These are phyloP conservation scores for Ganoderma sp. DNA, from an alignment of 1,284 basidiomycete species.

Conservation along the genomic window DNA sequence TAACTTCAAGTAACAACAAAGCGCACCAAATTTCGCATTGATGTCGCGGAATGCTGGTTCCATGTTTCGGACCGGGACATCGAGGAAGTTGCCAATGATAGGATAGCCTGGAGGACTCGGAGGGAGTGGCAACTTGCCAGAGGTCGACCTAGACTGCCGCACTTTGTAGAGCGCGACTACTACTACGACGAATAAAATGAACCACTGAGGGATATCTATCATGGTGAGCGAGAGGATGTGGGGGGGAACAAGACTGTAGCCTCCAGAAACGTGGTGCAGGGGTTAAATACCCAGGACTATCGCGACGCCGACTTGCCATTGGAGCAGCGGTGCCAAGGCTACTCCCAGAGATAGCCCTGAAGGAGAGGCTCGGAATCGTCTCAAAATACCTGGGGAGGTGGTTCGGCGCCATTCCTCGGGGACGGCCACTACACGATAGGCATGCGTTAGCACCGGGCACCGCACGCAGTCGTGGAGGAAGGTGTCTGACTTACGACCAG, in stretches of 20 bases:
- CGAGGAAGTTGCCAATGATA: slow-evolving; percentile 18
- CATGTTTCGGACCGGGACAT: slow-evolving; percentile 14
- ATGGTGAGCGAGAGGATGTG: background rate
- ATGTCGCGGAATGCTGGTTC: slow-evolving; percentile 6
- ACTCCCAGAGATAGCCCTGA: background rate
- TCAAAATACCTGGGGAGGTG: background rate
- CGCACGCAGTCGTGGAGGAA: background rate
- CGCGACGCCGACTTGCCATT: background rate
- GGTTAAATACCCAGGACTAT: background rate
- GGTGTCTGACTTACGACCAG: background rate
- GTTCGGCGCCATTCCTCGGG: background rate
- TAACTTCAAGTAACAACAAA: background rate
- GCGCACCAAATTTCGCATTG: background rate
- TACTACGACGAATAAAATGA: background rate
- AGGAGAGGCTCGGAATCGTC: background rate
- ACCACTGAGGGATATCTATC: slow-evolving; percentile 1
- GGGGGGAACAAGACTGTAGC: background rate
- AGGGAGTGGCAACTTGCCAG: slow-evolving; percentile 7
- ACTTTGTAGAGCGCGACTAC: background rate
- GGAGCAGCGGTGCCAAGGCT: background rate
- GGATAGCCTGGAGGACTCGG: slow-evolving; percentile 16
- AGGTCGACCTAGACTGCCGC: background rate
- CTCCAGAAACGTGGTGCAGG: background rate
- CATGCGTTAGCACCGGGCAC: background rate
- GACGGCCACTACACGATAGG: background rate